A percentile compares a stretch with the other conserved stretches of the same genome.
Evolutionary conservation across 2,329 filamentous ascomycete genomes (phyloP).

Genomic region (Tolypocladium inflatum): DNA sequence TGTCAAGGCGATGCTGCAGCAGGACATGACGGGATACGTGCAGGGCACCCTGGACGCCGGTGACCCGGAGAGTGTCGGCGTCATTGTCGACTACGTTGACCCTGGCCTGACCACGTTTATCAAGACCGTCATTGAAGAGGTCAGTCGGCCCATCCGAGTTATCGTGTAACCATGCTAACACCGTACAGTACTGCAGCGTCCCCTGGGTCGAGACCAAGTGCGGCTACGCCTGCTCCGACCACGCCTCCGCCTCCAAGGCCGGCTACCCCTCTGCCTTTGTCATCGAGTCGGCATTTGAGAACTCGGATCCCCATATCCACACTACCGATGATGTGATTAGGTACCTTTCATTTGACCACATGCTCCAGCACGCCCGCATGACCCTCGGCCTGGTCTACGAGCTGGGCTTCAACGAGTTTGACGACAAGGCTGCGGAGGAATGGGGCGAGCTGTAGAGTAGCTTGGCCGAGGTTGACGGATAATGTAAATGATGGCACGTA

Average conservation of each 20-base stretch:
- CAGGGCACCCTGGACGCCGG: constrained; percentile 76
- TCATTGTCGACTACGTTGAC: constrained; percentile 90
- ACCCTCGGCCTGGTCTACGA: constrained; percentile 79
- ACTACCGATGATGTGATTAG: constrained; percentile 61
- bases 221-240: constrained; percentile 74
- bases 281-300: constrained; percentile 62
- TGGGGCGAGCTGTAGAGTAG: neutral
- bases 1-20: constrained; percentile 94
- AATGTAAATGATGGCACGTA: neutral
- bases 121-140: constrained; percentile 69
- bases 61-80: constrained; percentile 74
- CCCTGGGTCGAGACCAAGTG: constrained; percentile 82
- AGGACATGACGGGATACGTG: constrained; percentile 93
- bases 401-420: constrained; percentile 67
- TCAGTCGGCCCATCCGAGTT: constrained; percentile 5
- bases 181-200: constrained; percentile 70
- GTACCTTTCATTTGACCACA: constrained; percentile 74
- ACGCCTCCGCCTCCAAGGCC: constrained; percentile 63
- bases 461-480: neutral
- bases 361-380: constrained; percentile 82
- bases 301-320: constrained; percentile 60
- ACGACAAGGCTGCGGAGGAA: constrained; percentile 17
- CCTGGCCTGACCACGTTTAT: constrained; percentile 76
- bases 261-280: constrained; percentile 69
- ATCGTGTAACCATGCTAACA: neutral